Evolutionary conservation across 2,329 filamentous ascomycete species (phyloP).

Genomic region (Colletotrichum eremochloae): DNA sequence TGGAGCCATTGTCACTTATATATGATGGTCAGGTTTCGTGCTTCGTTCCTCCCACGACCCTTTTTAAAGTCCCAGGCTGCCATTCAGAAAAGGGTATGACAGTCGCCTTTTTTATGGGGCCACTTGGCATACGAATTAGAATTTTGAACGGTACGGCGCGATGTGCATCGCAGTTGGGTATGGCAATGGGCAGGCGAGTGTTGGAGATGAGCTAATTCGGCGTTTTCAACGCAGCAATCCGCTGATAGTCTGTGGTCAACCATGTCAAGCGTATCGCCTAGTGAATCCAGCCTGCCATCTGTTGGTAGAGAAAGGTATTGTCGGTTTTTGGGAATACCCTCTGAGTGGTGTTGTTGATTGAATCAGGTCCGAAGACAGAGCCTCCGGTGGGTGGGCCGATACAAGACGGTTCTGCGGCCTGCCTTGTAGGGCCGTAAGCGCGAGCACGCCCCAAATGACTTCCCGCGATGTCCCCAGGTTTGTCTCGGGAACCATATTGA

Average conservation of each 20-base stretch:
- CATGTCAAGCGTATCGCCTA: too few relatives aligned
- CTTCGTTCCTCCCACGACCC: background rate
- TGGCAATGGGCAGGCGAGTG: background rate
- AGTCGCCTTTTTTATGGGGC: too few relatives aligned
- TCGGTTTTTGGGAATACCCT: background rate
- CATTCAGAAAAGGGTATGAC: background rate
- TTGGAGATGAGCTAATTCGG: background rate
- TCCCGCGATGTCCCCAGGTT: background rate
- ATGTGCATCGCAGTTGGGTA: background rate
- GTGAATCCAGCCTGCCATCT: background rate
- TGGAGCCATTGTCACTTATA: background rate
- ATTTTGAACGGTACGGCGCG: background rate
- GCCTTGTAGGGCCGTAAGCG: constrained; percentile 28
- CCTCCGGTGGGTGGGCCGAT: constrained; percentile 9
- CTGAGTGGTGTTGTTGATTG: background rate
- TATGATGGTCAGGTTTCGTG: background rate
- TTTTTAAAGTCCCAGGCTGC: background rate
- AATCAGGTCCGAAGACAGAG: constrained; percentile 17
- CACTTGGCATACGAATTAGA: background rate
- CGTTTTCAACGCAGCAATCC: background rate
- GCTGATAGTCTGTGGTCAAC: background rate
- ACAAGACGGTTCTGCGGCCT: constrained; percentile 11
- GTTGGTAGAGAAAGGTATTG: background rate
- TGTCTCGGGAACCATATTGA: background rate
- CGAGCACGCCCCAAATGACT: constrained; percentile 1